Evolutionary conservation across 306 rosid species (phyloP).

Genomic region (Ziziphus jujuba): DNA sequence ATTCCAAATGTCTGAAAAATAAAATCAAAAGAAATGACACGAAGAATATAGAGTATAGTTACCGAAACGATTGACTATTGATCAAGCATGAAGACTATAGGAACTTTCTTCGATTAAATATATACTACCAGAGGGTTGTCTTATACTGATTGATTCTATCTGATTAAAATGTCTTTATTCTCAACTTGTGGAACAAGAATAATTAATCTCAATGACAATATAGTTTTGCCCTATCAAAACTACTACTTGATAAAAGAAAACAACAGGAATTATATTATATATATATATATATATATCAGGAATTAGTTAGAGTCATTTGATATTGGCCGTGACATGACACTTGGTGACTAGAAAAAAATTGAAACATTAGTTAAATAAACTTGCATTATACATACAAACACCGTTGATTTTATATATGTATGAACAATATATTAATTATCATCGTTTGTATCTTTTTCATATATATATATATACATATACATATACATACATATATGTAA

Average conservation of each 20-base stretch:
- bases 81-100: not conserved
- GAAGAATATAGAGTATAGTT: not conserved
- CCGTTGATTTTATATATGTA: no score
- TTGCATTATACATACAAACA: no score
- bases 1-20: conserved; percentile 3
- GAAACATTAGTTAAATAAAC: not conserved
- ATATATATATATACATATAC: no score
- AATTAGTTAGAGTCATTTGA: no score
- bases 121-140: conserved; percentile 2
- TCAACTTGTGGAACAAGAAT: conserved; percentile 29
- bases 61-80: no score
- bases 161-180: conserved; percentile 27
- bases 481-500: no score
- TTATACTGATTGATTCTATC: conserved; percentile 9
- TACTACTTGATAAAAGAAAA: conserved; percentile 18
- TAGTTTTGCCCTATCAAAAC: conserved; percentile 1
- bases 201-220: conserved; percentile 4
- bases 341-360: not conserved
- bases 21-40: not conserved
- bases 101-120: not conserved
- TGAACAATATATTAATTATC: no score
- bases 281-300: no score
- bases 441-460: no score
- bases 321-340: conserved; percentile 5
- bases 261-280: no score